These are phyloP conservation scores for Suhomyces vadensis DNA, from an alignment of 805 yeast species.

Conservation along the genomic window DNA sequence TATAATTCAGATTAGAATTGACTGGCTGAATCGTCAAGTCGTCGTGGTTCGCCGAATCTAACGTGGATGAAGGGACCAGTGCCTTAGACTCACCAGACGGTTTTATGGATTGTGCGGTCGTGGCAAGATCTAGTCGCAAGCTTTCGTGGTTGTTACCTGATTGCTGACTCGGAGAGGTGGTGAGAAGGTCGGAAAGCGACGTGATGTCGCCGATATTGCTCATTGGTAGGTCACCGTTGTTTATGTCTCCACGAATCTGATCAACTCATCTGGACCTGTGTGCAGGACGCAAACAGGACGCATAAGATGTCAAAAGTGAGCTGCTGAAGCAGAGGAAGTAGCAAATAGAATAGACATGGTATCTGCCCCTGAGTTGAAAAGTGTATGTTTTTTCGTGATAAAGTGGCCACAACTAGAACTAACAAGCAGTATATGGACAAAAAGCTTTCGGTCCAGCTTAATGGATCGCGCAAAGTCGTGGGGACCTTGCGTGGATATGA, in stretches of 20 bases:
- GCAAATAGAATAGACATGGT: constrained; percentile 40
- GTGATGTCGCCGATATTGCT: constrained; percentile 27
- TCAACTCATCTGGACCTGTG: background rate
- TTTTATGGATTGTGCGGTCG: background rate
- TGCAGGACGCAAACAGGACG: background rate
- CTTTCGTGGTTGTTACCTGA: background rate
- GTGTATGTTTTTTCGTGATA: constrained; percentile 36
- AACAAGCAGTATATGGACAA: constrained; percentile 70
- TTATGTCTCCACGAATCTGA: background rate
- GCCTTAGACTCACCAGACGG: background rate
- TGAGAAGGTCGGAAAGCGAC: constrained; percentile 27
- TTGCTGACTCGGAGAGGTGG: constrained; percentile 23
- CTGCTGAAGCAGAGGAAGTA: background rate
- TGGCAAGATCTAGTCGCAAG: constrained; percentile 14
- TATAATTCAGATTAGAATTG: constrained; percentile 2
- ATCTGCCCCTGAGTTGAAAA: constrained; percentile 62
- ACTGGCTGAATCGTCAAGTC: background rate
- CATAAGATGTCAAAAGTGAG: constrained; percentile 4
- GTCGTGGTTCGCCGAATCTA: no score
- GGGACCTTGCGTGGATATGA: constrained; percentile 89
- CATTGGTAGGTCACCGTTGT: constrained; percentile 10
- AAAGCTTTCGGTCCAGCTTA: constrained; percentile 68
- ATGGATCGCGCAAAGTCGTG: constrained; percentile 74
- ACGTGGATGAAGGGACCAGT: no score
- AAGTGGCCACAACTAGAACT: constrained; percentile 15